phyloP scores from a whole-genome alignment of 2,329 filamentous ascomycete genomes.

The Diaporthe caulivora region DNA sequence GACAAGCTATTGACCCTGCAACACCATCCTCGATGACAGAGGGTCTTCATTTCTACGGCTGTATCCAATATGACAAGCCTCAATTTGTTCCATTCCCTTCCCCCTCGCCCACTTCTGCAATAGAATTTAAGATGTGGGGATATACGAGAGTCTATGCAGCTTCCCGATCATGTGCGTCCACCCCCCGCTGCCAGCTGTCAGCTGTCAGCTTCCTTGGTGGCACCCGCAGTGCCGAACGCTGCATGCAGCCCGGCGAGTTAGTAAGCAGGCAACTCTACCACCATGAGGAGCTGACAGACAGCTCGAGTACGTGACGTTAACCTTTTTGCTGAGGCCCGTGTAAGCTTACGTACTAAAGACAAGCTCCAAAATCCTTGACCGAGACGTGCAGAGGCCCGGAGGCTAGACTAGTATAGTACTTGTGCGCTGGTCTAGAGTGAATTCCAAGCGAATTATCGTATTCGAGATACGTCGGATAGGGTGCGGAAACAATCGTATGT shows the following conservation, averaged over 20 bases:
- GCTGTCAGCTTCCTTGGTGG: conserved; percentile 21
- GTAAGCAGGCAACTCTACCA: not conserved
- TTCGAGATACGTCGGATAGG: not conserved
- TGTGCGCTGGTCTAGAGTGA: not conserved
- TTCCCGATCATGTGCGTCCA: conserved; percentile 4
- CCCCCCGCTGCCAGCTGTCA: not conserved
- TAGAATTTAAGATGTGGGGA: no score
- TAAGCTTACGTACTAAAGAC: conserved; percentile 28
- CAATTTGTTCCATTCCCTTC: no score
- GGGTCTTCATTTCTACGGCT: no score
- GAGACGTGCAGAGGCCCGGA: conserved; percentile 6
- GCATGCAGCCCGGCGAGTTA: conserved; percentile 5
- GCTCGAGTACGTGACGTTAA: not conserved
- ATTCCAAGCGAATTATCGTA: not conserved
- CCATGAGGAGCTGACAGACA: conserved; percentile 8
- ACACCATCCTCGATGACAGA: no score
- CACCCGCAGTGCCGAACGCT: conserved; percentile 12
- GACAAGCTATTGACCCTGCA: no score
- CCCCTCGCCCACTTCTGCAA: no score
- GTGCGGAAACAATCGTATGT: not conserved
- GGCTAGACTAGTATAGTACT: not conserved
- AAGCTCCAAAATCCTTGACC: conserved; percentile 1
- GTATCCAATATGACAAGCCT: no score
- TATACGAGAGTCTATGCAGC: not conserved
- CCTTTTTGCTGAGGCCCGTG: not conserved